Base-by-base conservation (phyloP, 2,329 filamentous ascomycete genomes). In the Fusarium decemcellulare region DNA sequence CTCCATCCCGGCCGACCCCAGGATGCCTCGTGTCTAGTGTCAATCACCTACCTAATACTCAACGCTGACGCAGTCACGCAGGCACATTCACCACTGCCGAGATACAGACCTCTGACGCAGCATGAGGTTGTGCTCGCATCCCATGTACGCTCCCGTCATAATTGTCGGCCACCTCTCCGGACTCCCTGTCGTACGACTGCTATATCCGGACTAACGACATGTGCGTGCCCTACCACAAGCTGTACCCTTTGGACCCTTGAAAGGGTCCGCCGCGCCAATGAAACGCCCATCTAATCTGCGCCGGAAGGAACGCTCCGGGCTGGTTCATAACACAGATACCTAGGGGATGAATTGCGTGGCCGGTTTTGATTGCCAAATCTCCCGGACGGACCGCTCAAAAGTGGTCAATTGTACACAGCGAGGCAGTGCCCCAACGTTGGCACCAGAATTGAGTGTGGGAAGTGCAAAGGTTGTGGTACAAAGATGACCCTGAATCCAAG, bases 271-370 rank as follows among this genome's bases (percentile, higher is more conserved):
- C 40, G 14, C 34, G 32, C 72, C 66, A 74, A 74, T 73, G 11
- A 72, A 43, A 57, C 29, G 30, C 43, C 52, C 39, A 46, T 43
- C 40, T 42, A 29, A 56, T 48, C 37, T 55, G 30, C 14, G 8
- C 52, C 72, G 72, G 72, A 71, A 32, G 29, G 64, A 74, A 74
- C 59, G 67, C 67, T 74, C 72, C 72, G 72, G 47, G 36, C 8
- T 36, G 29, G n/a, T 53, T 44, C 39, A 63, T 61, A 65, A 65
- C 63, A 67, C 51, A 46, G 58, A 47, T 68, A 60, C 61, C 44
- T 59, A 18, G 39, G 34, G 53, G 23, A 48, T 59, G 39, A 54
- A 60, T 55, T 40, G 39, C 34, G 40, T 29, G 40, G 48, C 42
- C 37, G n/a, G 23, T 30, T 34, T 40, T 37, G 15, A 61, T 40